These are phyloP conservation scores for Colletotrichum nymphaeae DNA, from an alignment of 2,329 filamentous ascomycete genomes.

Conservation along the genomic window DNA sequence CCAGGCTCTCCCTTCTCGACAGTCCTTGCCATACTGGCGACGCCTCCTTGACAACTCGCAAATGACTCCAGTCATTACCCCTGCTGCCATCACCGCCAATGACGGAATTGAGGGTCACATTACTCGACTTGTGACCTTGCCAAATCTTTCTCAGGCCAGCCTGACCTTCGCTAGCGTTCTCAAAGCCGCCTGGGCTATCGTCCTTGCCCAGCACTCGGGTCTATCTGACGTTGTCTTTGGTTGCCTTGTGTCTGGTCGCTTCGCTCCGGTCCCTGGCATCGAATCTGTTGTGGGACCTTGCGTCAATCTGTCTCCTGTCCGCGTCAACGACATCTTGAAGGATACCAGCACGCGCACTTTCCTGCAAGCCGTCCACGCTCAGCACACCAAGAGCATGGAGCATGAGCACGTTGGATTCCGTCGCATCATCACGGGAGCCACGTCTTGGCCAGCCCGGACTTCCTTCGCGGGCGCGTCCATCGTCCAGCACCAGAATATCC, in stretches of 20 bases:
- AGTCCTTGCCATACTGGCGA: background rate
- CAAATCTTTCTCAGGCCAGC: background rate
- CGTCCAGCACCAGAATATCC: background rate
- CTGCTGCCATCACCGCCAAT: background rate
- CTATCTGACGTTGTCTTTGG: constrained; percentile 35
- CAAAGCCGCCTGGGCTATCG: constrained; percentile 36
- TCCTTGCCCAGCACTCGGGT: constrained; percentile 29
- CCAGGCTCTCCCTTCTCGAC: background rate
- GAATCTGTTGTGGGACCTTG: constrained; percentile 34
- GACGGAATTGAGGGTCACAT: background rate
- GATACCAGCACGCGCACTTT: constrained; percentile 2
- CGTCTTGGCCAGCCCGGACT: background rate
- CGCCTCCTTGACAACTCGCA: background rate
- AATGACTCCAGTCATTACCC: background rate
- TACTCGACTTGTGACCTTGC: background rate
- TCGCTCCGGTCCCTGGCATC: constrained; percentile 35
- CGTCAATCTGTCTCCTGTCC: constrained; percentile 24
- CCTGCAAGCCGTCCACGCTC: constrained; percentile 25
- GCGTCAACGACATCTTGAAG: background rate
- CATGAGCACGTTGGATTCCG: background rate
- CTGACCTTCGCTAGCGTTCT: constrained; percentile 26
- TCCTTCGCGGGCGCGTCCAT: background rate
- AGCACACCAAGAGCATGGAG: constrained; percentile 1
- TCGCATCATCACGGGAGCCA: background rate
- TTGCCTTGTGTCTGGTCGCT: constrained; percentile 36